Conservation (phyloP, 306 rosid species). For the Purshia tridentata region DNA sequence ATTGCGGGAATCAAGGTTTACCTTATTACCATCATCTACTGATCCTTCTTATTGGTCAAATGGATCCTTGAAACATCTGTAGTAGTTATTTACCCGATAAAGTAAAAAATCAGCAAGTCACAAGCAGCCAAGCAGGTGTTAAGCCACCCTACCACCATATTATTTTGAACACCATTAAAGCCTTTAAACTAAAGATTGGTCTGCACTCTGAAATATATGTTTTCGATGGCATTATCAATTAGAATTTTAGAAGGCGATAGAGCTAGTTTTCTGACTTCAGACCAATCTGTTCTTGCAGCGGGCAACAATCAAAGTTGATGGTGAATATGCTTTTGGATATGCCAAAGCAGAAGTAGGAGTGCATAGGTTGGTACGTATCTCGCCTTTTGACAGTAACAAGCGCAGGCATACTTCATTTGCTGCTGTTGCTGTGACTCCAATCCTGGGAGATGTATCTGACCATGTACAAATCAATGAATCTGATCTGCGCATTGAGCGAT, state of each 20-base stretch:
- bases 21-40: slow-evolving; percentile 41
- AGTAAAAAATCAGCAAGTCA: not conserved
- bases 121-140: not conserved
- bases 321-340: slow-evolving; percentile 92
- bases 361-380: slow-evolving; percentile 90
- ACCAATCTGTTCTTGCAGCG: slow-evolving; percentile 54
- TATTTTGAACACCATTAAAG: slow-evolving; percentile 2
- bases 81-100: not conserved
- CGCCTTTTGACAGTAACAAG: slow-evolving; percentile 90
- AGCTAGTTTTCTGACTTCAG: slow-evolving; percentile 32
- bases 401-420: slow-evolving; percentile 97
- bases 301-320: slow-evolving; percentile 92
- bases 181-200: not conserved
- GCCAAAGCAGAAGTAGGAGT: slow-evolving; percentile 99
- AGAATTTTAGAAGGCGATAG: slow-evolving; percentile 15
- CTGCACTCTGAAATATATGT: not conserved
- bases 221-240: not conserved
- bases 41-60: slow-evolving; percentile 13
- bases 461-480: slow-evolving; percentile 85
- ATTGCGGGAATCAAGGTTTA: slow-evolving; percentile 97
- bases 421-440: slow-evolving; percentile 97
- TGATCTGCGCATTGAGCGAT: slow-evolving; percentile 90
- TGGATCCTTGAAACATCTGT: slow-evolving; percentile 1
- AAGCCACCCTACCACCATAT: not conserved
- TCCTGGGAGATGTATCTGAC: slow-evolving; percentile 60